phyloP scores from a whole-genome alignment of 352 stramenopile species.

The Elongisporangium undulatum region DNA sequence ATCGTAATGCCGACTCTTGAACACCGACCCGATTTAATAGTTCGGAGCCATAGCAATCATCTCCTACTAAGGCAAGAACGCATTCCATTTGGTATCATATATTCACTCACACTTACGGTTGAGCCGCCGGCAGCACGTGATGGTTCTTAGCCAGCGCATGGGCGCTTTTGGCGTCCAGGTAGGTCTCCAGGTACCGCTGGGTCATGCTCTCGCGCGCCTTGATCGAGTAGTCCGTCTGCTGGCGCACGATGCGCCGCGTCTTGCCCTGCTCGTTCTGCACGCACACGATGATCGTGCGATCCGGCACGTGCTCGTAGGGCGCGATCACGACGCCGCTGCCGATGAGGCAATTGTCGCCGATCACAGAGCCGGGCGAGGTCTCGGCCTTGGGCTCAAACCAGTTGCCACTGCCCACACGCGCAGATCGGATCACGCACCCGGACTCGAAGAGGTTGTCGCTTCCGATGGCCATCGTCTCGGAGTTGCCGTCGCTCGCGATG shows the following conservation, averaged over 20 bases:
- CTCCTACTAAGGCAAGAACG: neutral
- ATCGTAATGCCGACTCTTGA: too few species aligned
- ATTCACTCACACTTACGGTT: conserved; percentile 1
- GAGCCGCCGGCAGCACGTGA: conserved; percentile 33
- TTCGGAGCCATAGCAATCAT: neutral
- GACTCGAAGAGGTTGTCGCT: conserved; percentile 77
- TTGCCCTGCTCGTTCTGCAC: conserved; percentile 28
- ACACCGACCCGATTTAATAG: too few species aligned
- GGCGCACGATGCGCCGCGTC: conserved; percentile 34
- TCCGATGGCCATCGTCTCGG: conserved; percentile 46
- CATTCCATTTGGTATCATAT: neutral
- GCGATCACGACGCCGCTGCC: conserved; percentile 75
- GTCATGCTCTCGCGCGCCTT: conserved; percentile 48
- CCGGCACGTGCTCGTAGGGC: conserved; percentile 46
- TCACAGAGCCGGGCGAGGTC: conserved; percentile 42
- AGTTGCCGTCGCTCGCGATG: conserved; percentile 17
- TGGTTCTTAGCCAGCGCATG: conserved; percentile 82
- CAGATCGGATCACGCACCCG: conserved; percentile 58
- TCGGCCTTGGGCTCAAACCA: conserved; percentile 73
- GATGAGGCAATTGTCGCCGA: conserved; percentile 81
- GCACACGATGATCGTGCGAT: conserved; percentile 73
- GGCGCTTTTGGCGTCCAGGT: conserved; percentile 63
- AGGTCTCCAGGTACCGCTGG: conserved; percentile 73
- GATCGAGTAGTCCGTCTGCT: conserved; percentile 65
- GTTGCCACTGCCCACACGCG: conserved; percentile 55